These are phyloP conservation scores for Dillenia turbinata DNA, from an alignment of 164 flowering plant genomes.

Conservation along the genomic window DNA sequence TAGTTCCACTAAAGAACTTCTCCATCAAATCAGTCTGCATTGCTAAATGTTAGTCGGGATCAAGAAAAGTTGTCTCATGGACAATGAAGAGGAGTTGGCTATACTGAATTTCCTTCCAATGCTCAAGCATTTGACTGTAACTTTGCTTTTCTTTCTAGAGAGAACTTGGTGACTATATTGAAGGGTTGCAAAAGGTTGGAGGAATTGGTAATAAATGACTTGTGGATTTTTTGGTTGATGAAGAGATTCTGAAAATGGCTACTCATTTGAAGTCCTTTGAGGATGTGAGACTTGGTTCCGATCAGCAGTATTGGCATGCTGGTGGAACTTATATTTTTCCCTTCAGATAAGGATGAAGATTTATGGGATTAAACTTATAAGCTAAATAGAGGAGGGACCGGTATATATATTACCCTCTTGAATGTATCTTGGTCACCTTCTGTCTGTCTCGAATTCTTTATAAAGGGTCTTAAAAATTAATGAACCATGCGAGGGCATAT, in stretches of 20 bases:
- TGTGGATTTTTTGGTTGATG: slow-evolving; percentile 7
- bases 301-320: background rate
- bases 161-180: slow-evolving; percentile 7
- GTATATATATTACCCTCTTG: too few relatives aligned
- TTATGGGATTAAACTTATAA: too few relatives aligned
- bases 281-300: background rate
- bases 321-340: background rate
- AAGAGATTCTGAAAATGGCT: slow-evolving; percentile 7
- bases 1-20: background rate
- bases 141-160: background rate
- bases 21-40: slow-evolving; percentile 2
- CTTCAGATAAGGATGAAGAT: too few relatives aligned
- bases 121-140: slow-evolving; percentile 7
- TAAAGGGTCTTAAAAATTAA: too few relatives aligned
- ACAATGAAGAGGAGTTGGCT: background rate
- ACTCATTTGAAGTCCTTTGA: slow-evolving; percentile 3
- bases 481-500: too few relatives aligned
- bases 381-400: too few relatives aligned
- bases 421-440: too few relatives aligned
- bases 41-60: slow-evolving; percentile 12
- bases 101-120: slow-evolving; percentile 6
- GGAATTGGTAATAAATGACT: background rate
- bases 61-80: background rate
- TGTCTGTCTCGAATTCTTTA: too few relatives aligned
- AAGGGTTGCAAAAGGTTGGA: slow-evolving; percentile 13